Conservation (phyloP, 257 asterid species). For the Mentha longifolia region DNA sequence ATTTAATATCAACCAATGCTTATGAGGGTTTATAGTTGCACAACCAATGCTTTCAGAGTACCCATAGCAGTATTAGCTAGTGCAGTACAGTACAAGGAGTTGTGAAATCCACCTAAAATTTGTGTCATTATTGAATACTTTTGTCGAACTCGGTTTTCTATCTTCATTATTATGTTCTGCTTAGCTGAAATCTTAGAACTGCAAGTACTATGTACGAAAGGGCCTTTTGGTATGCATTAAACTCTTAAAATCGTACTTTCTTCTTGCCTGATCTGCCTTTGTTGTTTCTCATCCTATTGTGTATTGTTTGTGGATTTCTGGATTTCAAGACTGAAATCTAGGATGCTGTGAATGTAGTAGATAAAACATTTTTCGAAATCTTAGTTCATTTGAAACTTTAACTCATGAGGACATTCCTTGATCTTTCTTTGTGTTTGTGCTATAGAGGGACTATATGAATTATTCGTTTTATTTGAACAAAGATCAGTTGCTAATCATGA, state of each 20-base stretch:
- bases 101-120: conserved; percentile 11
- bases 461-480: background rate
- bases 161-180: conserved; percentile 19
- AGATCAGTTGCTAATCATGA: background rate
- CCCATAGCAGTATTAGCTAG: conserved; percentile 15
- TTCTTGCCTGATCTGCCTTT: conserved; percentile 5
- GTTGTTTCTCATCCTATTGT: conserved; percentile 1
- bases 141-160: conserved; percentile 3
- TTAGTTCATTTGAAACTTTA: background rate
- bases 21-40: conserved; percentile 25
- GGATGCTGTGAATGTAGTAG: background rate
- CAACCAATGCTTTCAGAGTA: background rate
- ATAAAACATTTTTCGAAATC: background rate
- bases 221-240: background rate
- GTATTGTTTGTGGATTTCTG: background rate
- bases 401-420: background rate
- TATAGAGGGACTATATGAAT: background rate
- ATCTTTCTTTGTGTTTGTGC: background rate
- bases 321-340: background rate
- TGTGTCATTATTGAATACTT: background rate
- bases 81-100: background rate
- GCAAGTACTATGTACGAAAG: background rate
- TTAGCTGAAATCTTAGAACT: conserved; percentile 4
- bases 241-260: background rate
- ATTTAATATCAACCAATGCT: conserved; percentile 33